phyloP scores from a whole-genome alignment of 768 basidiomycete genomes.

The Pisolithus albus region DNA sequence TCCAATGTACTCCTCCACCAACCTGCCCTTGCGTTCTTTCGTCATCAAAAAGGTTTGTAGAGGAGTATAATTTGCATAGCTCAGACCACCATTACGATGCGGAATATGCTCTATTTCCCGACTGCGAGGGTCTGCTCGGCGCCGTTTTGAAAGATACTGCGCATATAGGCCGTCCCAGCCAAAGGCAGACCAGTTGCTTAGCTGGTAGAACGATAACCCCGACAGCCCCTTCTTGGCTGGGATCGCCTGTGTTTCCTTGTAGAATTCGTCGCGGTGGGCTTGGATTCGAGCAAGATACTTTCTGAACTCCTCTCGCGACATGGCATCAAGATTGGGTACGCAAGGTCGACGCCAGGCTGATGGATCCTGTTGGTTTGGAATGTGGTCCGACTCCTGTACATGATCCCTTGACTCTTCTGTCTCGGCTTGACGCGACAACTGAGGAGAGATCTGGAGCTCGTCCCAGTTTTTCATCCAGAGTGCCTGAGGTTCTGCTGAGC shows the following conservation, averaged over 20 bases:
- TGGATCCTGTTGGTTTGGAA: constrained; percentile 11
- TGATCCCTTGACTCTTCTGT: constrained; percentile 14
- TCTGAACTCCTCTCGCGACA: constrained; percentile 53
- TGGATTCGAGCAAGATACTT: constrained; percentile 57
- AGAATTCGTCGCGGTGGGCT: constrained; percentile 51
- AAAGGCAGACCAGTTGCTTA: constrained; percentile 15
- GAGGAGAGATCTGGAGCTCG: constrained; percentile 37
- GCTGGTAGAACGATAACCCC: constrained; percentile 24
- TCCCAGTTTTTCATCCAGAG: constrained; percentile 61
- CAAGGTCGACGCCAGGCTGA: constrained; percentile 21
- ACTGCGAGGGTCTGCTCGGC: constrained; percentile 18
- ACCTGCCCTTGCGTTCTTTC: constrained; percentile 51
- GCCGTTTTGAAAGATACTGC: constrained; percentile 13
- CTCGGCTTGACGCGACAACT: constrained; percentile 4
- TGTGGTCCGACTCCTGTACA: constrained; percentile 22
- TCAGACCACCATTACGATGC: constrained; percentile 55
- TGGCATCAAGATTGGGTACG: constrained; percentile 50
- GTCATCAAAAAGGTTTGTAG: constrained; percentile 50
- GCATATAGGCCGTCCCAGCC: constrained; percentile 24
- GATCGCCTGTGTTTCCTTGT: constrained; percentile 16
- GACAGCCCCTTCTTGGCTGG: constrained; percentile 5
- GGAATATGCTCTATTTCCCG: constrained; percentile 54
- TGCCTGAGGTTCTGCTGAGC: constrained; percentile 56
- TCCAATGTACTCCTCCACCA: constrained; percentile 32
- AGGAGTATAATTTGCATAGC: constrained; percentile 47